A percentile compares a stretch with the other conserved stretches of the same genome.
Conservation (phyloP, 2,329 filamentous ascomycete genomes). For the Pestalotiopsis sp. region DNA sequence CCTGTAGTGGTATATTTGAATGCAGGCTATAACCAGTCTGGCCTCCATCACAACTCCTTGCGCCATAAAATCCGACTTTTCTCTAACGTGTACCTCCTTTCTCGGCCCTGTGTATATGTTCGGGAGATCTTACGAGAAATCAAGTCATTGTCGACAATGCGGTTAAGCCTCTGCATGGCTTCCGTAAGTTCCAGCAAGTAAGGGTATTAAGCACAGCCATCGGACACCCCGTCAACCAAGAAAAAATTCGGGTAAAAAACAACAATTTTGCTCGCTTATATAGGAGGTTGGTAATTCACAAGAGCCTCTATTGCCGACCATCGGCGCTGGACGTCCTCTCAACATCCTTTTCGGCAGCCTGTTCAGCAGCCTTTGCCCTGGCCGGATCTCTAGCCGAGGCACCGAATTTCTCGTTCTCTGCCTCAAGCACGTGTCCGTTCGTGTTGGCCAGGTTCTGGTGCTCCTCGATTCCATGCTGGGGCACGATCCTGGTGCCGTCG, state of each 20-base stretch:
- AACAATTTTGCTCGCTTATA: not conserved
- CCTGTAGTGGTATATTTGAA: not conserved
- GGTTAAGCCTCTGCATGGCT: not conserved
- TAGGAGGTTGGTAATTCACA: not conserved
- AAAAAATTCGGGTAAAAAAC: not conserved
- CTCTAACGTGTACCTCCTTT: not conserved
- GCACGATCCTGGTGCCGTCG: slow-evolving; percentile 60
- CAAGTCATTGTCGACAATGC: not conserved
- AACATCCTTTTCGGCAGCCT: slow-evolving; percentile 14
- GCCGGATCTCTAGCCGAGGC: slow-evolving; percentile 29
- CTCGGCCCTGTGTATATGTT: not conserved
- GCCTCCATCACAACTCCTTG: not conserved
- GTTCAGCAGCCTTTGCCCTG: slow-evolving; percentile 24
- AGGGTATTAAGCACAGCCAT: not conserved
- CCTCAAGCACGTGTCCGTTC: slow-evolving; percentile 47
- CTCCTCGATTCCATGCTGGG: slow-evolving; percentile 73
- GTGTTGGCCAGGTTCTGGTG: slow-evolving; percentile 69
- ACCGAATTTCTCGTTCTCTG: slow-evolving; percentile 36
- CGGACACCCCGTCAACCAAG: not conserved
- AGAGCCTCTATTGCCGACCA: not conserved
- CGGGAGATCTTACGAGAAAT: not conserved
- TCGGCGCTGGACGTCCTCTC: not conserved
- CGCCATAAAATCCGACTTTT: not conserved
- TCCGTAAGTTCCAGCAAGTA: not conserved
- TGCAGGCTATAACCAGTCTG: not conserved